Evolutionary conservation across 257 asterid species (phyloP).

Genomic region (Verbena officinalis): DNA sequence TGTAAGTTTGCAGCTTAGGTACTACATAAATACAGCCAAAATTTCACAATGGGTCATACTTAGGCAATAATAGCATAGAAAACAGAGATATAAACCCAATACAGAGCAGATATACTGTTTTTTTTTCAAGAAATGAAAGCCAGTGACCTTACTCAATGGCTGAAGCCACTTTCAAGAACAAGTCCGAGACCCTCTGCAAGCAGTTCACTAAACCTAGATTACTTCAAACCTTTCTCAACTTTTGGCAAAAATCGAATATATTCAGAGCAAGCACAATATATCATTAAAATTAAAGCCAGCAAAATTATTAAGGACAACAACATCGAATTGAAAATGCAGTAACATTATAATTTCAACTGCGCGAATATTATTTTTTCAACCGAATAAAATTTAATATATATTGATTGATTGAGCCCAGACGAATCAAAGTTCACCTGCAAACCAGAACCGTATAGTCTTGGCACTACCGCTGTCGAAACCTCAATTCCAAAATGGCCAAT

Average conservation of each 20-base stretch:
- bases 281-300: not conserved
- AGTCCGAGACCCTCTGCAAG: not conserved
- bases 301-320: no score
- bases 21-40: not conserved
- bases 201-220: not conserved
- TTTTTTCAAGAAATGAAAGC: not conserved
- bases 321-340: not conserved
- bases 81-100: not conserved
- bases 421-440: not conserved
- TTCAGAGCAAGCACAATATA: not conserved
- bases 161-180: not conserved
- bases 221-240: not conserved
- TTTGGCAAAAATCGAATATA: not conserved
- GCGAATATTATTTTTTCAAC: not conserved
- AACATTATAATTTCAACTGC: not conserved
- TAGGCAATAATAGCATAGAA: not conserved
- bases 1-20: not conserved
- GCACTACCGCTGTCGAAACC: not conserved
- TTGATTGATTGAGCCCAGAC: not conserved
- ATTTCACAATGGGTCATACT: not conserved
- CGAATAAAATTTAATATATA: not conserved
- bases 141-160: not conserved
- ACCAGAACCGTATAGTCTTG: not conserved
- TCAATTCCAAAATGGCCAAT: not conserved
- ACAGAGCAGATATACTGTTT: not conserved